Conservation (phyloP, 768 basidiomycete genomes). For the Chalciporus pseudorubinellus region DNA sequence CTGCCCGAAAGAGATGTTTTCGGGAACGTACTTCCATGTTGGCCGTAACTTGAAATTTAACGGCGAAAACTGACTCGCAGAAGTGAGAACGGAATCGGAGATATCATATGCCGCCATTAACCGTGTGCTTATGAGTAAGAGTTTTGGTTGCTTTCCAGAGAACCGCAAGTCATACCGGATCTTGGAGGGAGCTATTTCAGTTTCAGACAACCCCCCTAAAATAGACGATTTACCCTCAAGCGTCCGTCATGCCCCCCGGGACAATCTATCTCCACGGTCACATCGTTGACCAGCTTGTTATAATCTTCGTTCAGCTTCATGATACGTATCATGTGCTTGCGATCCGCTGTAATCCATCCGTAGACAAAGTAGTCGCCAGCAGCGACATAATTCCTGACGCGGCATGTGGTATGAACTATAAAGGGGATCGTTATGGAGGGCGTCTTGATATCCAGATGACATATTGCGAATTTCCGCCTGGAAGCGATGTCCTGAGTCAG, state of each 20-base stretch:
- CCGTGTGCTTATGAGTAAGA: constrained; percentile 27
- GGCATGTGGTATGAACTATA: constrained; percentile 21
- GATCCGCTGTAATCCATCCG: constrained; percentile 31
- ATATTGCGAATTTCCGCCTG: constrained; percentile 28
- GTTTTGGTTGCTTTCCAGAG: constrained; percentile 22
- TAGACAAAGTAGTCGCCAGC: constrained; percentile 28
- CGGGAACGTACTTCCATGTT: constrained; percentile 21
- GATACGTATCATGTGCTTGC: constrained; percentile 27
- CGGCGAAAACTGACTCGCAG: constrained; percentile 6
- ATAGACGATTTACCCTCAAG: constrained; percentile 18
- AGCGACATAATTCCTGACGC: constrained; percentile 25
- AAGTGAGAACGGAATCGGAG: constrained; percentile 15
- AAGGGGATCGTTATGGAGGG: constrained; percentile 27
- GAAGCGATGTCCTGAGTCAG: neutral
- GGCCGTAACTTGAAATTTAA: constrained; percentile 10
- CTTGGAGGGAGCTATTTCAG: constrained; percentile 8
- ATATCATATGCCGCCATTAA: constrained; percentile 31
- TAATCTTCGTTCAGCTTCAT: constrained; percentile 31
- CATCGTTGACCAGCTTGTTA: constrained; percentile 18
- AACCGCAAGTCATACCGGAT: constrained; percentile 30
- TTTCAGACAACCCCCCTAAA: neutral
- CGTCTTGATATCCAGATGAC: constrained; percentile 23
- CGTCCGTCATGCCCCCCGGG: constrained; percentile 26
- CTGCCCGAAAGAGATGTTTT: constrained; percentile 25
- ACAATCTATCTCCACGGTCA: constrained; percentile 27